Base-by-base conservation (phyloP, 495 filamentous ascomycete genomes). In the Xylaria grammica region DNA sequence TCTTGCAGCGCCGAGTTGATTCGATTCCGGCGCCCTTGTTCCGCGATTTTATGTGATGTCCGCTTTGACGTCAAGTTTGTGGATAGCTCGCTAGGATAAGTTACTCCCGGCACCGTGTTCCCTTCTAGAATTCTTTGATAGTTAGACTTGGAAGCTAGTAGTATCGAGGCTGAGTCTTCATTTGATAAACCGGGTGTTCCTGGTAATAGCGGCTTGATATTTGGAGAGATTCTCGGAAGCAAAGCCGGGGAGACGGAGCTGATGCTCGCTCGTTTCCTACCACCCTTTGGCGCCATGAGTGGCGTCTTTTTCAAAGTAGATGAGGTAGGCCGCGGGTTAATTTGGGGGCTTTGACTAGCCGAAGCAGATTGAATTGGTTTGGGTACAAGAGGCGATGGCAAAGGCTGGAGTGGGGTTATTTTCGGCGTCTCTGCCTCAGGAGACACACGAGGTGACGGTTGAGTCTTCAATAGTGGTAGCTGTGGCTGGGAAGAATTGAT, bases 81-180 rank as follows among this genome's bases (percentile, higher is more conserved):
- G 4, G 93, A 94, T 20, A 99, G 83, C 17, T 92, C 90, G 68
- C 91, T 90, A 0, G 95, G 95, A 66, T 97, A 99, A 1, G 88
- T 91, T 26, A 99, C 90, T 11, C 95, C 95, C 0, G 92, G 92
- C 4, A 97, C 87, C 46, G 90, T 87, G 44, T 90, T 98, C 46
- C 95, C 95, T 72, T 98, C 94, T 29, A 99, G 78, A 58, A 99
- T 95, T 71, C 97, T 95, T 73, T 99, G 95, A 72, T 99, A 99
- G 73, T 99, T 99, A 20, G 93, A 97, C 72, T 97, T 97, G 34
- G 90, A 91, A 11, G 94, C 92, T 24, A 99, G 82, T 49, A 97
- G 84, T 26, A 94, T 86, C 17, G 94, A 93, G 17, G 94, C 91
- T 1, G 90, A 86, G 66, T 96, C 83, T 50, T 86, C 85, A 26